phyloP scores from a whole-genome alignment of 192 early-diverging fungal genomes.

The Haplosporangium gracile region DNA sequence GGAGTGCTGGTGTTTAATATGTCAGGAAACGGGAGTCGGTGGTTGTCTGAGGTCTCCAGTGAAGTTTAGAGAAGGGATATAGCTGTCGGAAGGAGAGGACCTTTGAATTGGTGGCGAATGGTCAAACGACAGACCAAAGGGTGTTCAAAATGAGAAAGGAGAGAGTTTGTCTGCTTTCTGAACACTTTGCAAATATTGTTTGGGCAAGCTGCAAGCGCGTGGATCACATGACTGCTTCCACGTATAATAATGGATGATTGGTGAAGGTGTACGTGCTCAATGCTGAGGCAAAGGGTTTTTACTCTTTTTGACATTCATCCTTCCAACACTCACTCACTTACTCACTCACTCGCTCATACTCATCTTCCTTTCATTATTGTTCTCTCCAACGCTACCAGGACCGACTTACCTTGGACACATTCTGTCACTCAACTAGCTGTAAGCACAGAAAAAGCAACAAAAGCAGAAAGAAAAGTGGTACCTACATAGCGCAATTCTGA shows the following conservation, averaged over 20 bases:
- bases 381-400: neutral
- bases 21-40: neutral
- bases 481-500: neutral
- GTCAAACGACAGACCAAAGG: neutral
- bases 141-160: neutral
- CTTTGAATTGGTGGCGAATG: conserved; percentile 9
- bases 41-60: neutral
- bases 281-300: too few relatives aligned
- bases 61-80: neutral
- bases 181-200: neutral
- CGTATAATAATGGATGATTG: too few relatives aligned
- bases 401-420: neutral
- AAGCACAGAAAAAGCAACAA: neutral
- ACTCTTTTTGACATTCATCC: too few relatives aligned
- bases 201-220: neutral
- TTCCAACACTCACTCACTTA: too few relatives aligned
- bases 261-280: too few relatives aligned
- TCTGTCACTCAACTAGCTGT: neutral
- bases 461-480: neutral
- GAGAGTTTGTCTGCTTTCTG: neutral
- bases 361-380: neutral
- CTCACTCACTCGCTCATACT: neutral
- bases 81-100: neutral
- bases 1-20: neutral
- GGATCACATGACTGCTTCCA: too few relatives aligned